Evolutionary conservation across 108 stramenopile species (phyloP).

Genomic region (Epipyxis sp.): DNA sequence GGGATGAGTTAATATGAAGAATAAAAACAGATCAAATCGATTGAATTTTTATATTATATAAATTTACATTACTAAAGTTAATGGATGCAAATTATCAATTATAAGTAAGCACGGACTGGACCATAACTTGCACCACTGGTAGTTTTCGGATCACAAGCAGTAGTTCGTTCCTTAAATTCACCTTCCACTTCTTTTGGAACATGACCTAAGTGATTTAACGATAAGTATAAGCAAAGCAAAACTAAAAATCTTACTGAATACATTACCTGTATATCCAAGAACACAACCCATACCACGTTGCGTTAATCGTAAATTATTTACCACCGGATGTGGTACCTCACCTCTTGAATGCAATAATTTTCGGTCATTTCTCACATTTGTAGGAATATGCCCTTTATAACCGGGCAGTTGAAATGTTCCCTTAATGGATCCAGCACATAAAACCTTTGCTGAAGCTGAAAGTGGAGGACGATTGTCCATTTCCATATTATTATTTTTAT

Average conservation of each 20-base stretch:
- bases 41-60: too few relatives aligned
- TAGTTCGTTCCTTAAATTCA: background rate
- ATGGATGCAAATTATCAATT: background rate
- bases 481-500: background rate
- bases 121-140: background rate
- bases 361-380: background rate
- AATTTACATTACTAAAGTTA: too few relatives aligned
- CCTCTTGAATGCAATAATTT: background rate
- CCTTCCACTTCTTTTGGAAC: background rate
- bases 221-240: background rate
- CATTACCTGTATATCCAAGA: constrained; percentile 10
- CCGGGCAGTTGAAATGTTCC: background rate
- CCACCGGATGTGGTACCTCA: background rate
- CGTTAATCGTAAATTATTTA: background rate
- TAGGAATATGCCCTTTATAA: constrained; percentile 11
- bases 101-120: background rate
- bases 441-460: background rate
- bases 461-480: too few relatives aligned
- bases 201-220: background rate
- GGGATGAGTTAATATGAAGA: too few relatives aligned
- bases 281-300: constrained; percentile 23
- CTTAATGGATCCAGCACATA: background rate
- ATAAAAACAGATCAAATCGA: too few relatives aligned
- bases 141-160: background rate
- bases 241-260: background rate